Conservation (phyloP, 2,329 filamentous ascomycete genomes). For the Trematosphaeria pertusa region DNA sequence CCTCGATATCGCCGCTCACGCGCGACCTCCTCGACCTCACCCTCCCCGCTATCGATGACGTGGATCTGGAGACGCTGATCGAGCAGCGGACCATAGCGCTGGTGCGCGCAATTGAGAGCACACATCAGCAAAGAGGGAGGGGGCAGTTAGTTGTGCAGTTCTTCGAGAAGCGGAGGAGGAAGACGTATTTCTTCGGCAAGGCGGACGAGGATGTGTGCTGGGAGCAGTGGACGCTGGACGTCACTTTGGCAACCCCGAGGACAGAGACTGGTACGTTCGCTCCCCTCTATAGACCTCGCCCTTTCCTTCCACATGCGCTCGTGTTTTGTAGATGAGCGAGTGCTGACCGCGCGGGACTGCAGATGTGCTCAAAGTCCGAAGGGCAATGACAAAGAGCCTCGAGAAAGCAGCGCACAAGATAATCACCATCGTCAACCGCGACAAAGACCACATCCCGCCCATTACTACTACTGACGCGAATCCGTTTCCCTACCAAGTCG, state of each 20-base stretch:
- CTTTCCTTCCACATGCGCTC: not conserved
- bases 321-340: not conserved
- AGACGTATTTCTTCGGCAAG: constrained; percentile 75
- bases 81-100: constrained; percentile 84
- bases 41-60: constrained; percentile 86
- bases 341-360: constrained; percentile 7
- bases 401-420: constrained; percentile 90
- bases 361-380: constrained; percentile 89
- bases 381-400: constrained; percentile 89
- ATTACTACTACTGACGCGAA: constrained; percentile 92
- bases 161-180: constrained; percentile 88
- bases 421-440: constrained; percentile 81
- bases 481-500: constrained; percentile 93
- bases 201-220: constrained; percentile 94
- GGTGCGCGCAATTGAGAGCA: constrained; percentile 75
- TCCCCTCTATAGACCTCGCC: not conserved
- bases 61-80: constrained; percentile 91
- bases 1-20: constrained; percentile 79
- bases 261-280: constrained; percentile 78
- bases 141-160: constrained; percentile 89
- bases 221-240: constrained; percentile 94
- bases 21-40: constrained; percentile 91
- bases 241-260: constrained; percentile 87
- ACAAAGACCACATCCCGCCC: constrained; percentile 96
- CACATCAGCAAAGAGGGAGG: constrained; percentile 64